Percentiles rank a stretch among this genome's conserved stretches.
phyloP scores from a whole-genome alignment of 169 alveolate genomes.

The Neospora caninum region DNA sequence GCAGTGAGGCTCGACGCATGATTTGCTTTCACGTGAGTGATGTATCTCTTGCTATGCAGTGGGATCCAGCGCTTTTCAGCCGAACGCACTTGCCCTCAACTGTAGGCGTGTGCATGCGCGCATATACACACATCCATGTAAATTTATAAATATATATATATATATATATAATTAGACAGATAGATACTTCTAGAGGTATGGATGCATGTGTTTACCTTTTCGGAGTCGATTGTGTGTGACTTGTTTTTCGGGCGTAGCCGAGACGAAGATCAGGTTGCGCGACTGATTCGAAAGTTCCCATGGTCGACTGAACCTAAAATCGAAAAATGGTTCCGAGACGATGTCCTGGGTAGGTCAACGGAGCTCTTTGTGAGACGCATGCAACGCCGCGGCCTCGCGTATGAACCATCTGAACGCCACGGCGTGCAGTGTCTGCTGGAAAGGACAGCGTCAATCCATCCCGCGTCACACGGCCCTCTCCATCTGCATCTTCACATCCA shows the following conservation, averaged over 20 bases:
- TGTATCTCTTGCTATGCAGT: too few relatives aligned
- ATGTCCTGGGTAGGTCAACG: neutral
- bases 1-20: too few relatives aligned
- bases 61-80: too few relatives aligned
- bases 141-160: neutral
- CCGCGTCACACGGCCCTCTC: neutral
- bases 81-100: too few relatives aligned
- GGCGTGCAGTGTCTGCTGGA: too few relatives aligned
- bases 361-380: too few relatives aligned
- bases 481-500: neutral
- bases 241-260: neutral
- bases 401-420: too few relatives aligned
- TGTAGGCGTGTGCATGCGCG: neutral
- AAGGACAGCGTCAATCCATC: neutral
- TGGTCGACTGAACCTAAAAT: conserved; percentile 38
- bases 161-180: neutral
- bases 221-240: neutral
- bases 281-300: neutral
- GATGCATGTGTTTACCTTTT: neutral
- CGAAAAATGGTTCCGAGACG: neutral
- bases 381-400: too few relatives aligned
- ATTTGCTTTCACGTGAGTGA: too few relatives aligned
- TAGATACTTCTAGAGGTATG: neutral
- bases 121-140: neutral
- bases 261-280: conserved; percentile 32